Evolutionary conservation across 1,139 yeast genomes (phyloP), one percentile per base, ranked within the genome.

Genomic region (Meyerozyma smithsonii): DNA sequence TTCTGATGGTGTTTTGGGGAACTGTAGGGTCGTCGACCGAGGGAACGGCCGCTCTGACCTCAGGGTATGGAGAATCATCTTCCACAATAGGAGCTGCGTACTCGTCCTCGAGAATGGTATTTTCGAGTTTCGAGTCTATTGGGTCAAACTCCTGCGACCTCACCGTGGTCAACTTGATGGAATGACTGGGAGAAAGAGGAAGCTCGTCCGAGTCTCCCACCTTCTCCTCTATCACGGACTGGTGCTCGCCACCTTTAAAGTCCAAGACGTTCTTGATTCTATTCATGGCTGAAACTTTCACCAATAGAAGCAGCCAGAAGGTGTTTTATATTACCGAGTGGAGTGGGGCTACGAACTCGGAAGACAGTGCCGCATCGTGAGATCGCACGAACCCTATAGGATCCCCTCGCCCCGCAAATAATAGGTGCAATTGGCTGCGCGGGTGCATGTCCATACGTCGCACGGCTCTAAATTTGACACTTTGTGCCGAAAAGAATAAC

Each of bases 1-100:
- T 74, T 55, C 88, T 69, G 38, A 79, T 51, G 19, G 87, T 81
- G 50, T 74, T 77, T 51, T 79, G 84, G 1, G 80, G 81, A 25
- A 78, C 50, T 1, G 63, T 45, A 2, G 71, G 66, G 53, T 80
- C 82, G 54, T 81, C 87, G 19, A 67, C 61, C 28, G 80, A 72
- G 2, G 85, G 84, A 30, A 81, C 85, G 4, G 85, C 72, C 5
- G 85, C 84, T 52, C 87, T 69, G 32, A 81, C 88, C 54, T 81
- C 87, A 0, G 85, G 79, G 54, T 77, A 79, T 7, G 84, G 82
- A 16, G 83, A 77, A 52, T 81, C 81, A 50, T 77, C 72, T 51
- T 67, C 73, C 23, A 67, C 71, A 12, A 49, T 48, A 32, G 66
- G 51, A 43, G 67, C 71, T 37, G 79, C 69, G 51, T 71, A 71